A percentile compares a stretch with the other conserved stretches of the same genome.
Conservation (phyloP, 2,329 filamentous ascomycete species). For the Phyllosticta citrichinensis region DNA sequence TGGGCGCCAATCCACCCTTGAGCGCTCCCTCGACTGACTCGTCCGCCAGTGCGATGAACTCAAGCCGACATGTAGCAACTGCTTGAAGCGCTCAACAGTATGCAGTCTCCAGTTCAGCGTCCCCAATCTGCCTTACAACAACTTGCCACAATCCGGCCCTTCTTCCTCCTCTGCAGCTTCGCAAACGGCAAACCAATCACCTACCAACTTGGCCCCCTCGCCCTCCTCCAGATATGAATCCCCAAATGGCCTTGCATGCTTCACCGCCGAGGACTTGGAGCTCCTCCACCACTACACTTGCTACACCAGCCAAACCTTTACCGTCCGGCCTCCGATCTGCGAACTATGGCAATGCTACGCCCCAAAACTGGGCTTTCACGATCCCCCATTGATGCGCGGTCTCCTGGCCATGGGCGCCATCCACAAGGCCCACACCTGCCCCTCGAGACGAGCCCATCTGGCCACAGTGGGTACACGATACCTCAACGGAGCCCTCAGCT, state of each 20-base stretch:
- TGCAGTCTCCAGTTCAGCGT: conserved; percentile 19
- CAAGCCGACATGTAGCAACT: conserved; percentile 21
- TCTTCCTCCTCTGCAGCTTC: not conserved
- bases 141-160: not conserved
- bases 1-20: not conserved
- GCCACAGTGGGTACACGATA: not conserved
- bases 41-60: conserved; percentile 20
- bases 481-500: not conserved
- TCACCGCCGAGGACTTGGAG: conserved; percentile 19
- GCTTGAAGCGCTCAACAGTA: conserved; percentile 19
- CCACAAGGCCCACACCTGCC: conserved; percentile 27
- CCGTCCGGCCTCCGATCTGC: conserved; percentile 14
- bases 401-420: conserved; percentile 35
- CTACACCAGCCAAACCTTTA: conserved; percentile 19
- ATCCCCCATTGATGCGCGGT: conserved; percentile 35
- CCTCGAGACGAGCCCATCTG: not conserved
- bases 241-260: not conserved
- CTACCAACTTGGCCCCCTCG: not conserved
- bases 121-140: conserved; percentile 10
- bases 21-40: not conserved
- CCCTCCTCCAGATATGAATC: not conserved
- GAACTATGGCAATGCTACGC: conserved; percentile 17
- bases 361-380: conserved; percentile 28
- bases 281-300: conserved; percentile 24
- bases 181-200: not conserved